phyloP scores from a whole-genome alignment of 2,329 filamentous ascomycete species.

The Colletotrichum simmondsii region DNA sequence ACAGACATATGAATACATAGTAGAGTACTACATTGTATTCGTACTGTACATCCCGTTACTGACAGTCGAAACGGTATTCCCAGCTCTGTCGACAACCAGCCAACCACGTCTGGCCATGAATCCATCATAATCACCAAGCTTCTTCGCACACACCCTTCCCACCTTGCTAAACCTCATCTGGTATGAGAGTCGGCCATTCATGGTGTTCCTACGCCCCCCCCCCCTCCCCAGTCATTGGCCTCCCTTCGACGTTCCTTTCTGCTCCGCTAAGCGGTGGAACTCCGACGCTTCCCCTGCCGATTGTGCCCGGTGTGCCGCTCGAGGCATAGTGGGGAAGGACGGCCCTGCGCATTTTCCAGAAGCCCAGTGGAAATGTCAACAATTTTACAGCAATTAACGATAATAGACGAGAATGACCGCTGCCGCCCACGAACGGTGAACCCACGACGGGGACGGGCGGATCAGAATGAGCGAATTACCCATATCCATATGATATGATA shows the following conservation, averaged over 20 bases:
- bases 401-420: background rate
- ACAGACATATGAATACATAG: background rate
- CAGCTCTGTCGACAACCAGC: background rate
- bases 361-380: constrained; percentile 10
- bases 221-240: constrained; percentile 3
- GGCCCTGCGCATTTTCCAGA: constrained; percentile 33
- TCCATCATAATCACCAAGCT: background rate
- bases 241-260: constrained; percentile 17
- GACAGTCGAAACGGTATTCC: background rate
- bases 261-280: constrained; percentile 27
- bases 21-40: background rate
- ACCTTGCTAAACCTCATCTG: background rate
- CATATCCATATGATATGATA: background rate
- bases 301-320: constrained; percentile 12
- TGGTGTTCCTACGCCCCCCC: background rate
- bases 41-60: background rate
- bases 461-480: background rate
- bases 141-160: background rate
- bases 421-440: background rate
- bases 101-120: background rate
- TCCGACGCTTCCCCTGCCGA: constrained; percentile 26
- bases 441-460: background rate
- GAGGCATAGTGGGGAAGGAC: constrained; percentile 15
- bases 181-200: constrained; percentile 8
- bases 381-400: background rate